Evolutionary conservation across 1,284 basidiomycete genomes (phyloP), one percentile per base, ranked within the genome.

Genomic region (Peniophora sp.): DNA sequence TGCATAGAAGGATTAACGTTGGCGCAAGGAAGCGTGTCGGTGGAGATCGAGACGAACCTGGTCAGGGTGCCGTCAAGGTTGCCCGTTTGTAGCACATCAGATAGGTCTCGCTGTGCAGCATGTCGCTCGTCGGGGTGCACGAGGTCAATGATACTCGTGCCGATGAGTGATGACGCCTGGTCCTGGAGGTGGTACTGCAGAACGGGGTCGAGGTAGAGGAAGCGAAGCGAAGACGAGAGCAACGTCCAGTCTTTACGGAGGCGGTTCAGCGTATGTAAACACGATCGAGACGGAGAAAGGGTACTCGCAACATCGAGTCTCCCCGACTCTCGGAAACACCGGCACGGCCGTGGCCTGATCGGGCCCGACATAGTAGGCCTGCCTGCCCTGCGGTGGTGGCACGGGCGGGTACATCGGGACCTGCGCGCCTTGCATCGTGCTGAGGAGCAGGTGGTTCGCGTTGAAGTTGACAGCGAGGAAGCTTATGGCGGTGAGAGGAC

Each of bases 41-140:
- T 25, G 50, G 24, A 53, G 56, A 20, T n/a, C 47, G 52, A 52
- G 52, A 60, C 79, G 61, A 64, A 91, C 85, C 92, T 83, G 46
- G 93, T 96, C 49, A 97, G 91, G 55, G 85, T 94, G 49, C 94
- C 94, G 67, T 96, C 91, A 52, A 95, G 72, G 12, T 89, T 92
- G 59, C 85, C 80, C 58, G 79, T 82, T 53, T 87, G 78, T 53
- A 96, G 77, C 6, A 94, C 92, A 55, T 79, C 80, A 45, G 79
- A 77, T 44, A 97, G 75, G 69, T 96, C 92, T 36, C 76, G 71
- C 58, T 81, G 77, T 2, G 91, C 91, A 53, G 86, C 85, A 1
- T 81, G 75, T 53, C 86, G 80, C 62, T 97, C 95, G 52, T 90
- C 89, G 22, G 92, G 92, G 62, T 97, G 93, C 41, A 97, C 89